These are phyloP conservation scores for Meyerozyma carpophila DNA, from an alignment of 1,139 yeast genomes.

Conservation along the genomic window DNA sequence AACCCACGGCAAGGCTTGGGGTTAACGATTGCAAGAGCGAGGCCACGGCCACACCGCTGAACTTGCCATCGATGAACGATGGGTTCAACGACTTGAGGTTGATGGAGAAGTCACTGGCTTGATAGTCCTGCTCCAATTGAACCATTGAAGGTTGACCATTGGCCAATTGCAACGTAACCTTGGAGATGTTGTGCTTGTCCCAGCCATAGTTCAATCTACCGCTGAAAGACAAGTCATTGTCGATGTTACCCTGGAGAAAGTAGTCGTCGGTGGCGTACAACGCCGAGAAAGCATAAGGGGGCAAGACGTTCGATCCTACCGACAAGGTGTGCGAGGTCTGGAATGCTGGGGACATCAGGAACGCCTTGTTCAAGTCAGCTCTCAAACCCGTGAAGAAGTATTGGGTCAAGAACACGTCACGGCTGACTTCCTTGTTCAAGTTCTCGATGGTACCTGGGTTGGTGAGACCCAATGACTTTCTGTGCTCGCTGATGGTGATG, in stretches of 20 bases:
- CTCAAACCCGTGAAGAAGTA: slow-evolving; percentile 93
- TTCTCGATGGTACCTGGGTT: slow-evolving; percentile 97
- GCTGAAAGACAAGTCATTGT: slow-evolving; percentile 76
- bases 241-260: slow-evolving; percentile 88
- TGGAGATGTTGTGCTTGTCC: slow-evolving; percentile 74
- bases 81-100: slow-evolving; percentile 93
- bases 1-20: slow-evolving; percentile 78
- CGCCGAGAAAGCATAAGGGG: slow-evolving; percentile 90
- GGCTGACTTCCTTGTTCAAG: slow-evolving; percentile 85
- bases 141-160: slow-evolving; percentile 90
- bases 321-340: slow-evolving; percentile 95
- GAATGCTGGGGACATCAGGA: slow-evolving; percentile 89
- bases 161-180: slow-evolving; percentile 84
- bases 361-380: slow-evolving; percentile 93
- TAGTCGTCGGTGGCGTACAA: slow-evolving; percentile 82
- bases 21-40: slow-evolving; percentile 88
- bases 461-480: slow-evolving; percentile 72
- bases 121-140: slow-evolving; percentile 94
- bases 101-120: slow-evolving; percentile 81
- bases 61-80: slow-evolving; percentile 61
- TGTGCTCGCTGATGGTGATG: slow-evolving; percentile 66
- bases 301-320: slow-evolving; percentile 80
- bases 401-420: slow-evolving; percentile 87
- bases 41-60: slow-evolving; percentile 82
- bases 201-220: slow-evolving; percentile 94